phyloP scores from a whole-genome alignment of 2,329 filamentous ascomycete species.

The Pezicula radicicola region DNA sequence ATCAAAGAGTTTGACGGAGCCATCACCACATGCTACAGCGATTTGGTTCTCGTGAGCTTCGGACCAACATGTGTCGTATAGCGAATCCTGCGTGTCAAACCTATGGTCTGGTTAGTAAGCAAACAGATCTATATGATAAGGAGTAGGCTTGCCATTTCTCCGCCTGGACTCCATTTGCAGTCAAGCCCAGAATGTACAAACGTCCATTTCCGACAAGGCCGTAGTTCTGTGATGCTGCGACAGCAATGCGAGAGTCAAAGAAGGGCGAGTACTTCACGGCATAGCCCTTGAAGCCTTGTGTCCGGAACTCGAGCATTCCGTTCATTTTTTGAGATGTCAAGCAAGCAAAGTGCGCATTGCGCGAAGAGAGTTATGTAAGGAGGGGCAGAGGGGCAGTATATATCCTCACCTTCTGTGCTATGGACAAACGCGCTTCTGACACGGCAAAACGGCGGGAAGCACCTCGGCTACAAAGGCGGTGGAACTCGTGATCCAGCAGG shows the following conservation, averaged over 20 bases:
- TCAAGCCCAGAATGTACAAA: conserved; percentile 79
- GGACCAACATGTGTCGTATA: conserved; percentile 94
- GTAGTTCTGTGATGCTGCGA: conserved; percentile 90
- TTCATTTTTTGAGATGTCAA: conserved; percentile 1
- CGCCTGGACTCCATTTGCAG: conserved; percentile 76
- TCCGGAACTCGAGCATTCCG: conserved; percentile 88
- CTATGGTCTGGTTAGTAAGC: conserved; percentile 36
- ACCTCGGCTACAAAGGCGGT: conserved; percentile 1
- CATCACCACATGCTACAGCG: conserved; percentile 85
- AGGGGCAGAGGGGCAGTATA: neutral
- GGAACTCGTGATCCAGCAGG: neutral
- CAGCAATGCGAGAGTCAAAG: conserved; percentile 90
- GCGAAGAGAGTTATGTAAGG: neutral
- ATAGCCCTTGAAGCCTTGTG: conserved; percentile 92
- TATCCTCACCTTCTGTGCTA: neutral
- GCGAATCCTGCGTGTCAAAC: conserved; percentile 95
- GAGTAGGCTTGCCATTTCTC: conserved; percentile 66
- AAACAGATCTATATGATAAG: neutral
- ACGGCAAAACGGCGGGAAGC: neutral
- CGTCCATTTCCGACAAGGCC: conserved; percentile 95
- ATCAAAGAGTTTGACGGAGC: conserved; percentile 93
- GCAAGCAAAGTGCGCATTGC: neutral
- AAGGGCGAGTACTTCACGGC: conserved; percentile 98
- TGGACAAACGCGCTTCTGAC: conserved; percentile 1
- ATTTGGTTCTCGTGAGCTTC: conserved; percentile 96